Base-by-base conservation (phyloP, 2,329 filamentous ascomycete species). In the Didymella arachidicola region DNA sequence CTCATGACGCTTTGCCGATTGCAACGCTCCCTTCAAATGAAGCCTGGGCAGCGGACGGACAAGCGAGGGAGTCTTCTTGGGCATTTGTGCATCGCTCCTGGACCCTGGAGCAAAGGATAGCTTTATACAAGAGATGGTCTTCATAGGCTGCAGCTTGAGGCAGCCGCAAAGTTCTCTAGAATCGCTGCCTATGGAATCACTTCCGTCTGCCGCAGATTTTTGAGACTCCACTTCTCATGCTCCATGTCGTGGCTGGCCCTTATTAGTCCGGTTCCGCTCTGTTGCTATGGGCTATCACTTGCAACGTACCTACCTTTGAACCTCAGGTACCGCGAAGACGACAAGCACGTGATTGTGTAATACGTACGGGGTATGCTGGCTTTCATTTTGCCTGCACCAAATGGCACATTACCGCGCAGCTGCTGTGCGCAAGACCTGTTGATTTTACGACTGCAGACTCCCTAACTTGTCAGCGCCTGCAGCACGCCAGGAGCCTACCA, bases 231-330 rank as follows among this genome's bases (percentile, higher is more conserved):
- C 54, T 64, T 42, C 57, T 59, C 42, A 60, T 60, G 59, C 56
- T 58, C 38, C 59, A 45, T 63, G 56, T 71, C 71, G 72, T 73
- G 72, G 70, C 71, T 65, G 50, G 25, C 66, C 64, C 61, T 69
- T 57, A 72, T 74, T 72, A 70, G 71, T 65, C 57, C 57, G 48
- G 19, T 58, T 49, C 42, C 50, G 59, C 57, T 54, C 57, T 64
- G 50, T 57, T 56, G 48, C 55, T 57, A 46, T 52, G 49, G 58
- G 22, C 60, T 49, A 34, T 58, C 48, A 38, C 54, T 50, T 53
- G 44, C 51, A 59, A 42, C 39, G 32, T 38, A 53, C 26, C 59
- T 38, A 53, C 26, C 59, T 53, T 43, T 61, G 27, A 38, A 47
- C 51, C 55, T 66, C 68, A 71, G 64, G 68, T 65, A 70, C 59